A percentile compares a stretch with the other conserved stretches of the same genome.
phyloP scores from a whole-genome alignment of 2,329 filamentous ascomycete genomes.

The Venturiaceae sp. region DNA sequence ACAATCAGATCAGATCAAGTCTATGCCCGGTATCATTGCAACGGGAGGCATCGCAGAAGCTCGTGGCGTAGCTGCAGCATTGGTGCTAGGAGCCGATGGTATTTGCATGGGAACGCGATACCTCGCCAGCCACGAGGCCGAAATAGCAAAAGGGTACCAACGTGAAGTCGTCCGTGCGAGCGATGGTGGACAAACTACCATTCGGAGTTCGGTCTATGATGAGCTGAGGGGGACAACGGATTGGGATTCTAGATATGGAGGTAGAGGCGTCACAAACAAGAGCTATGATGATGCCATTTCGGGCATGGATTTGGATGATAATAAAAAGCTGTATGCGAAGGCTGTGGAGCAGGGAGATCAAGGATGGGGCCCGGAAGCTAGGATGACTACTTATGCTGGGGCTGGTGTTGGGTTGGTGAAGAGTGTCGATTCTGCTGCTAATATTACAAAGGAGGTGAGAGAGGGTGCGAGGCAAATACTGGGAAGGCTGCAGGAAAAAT shows the following conservation, averaged over 20 bases:
- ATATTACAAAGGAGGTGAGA: slow-evolving; percentile 42
- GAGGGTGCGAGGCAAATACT: slow-evolving; percentile 25
- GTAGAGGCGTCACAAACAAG: slow-evolving; percentile 46
- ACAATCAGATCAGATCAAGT: slow-evolving; percentile 17
- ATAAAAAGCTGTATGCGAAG: slow-evolving; percentile 34
- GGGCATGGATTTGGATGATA: slow-evolving; percentile 30
- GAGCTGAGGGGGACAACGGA: slow-evolving; percentile 43
- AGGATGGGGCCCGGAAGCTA: slow-evolving; percentile 41
- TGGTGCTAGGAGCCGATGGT: slow-evolving; percentile 43
- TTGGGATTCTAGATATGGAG: slow-evolving; percentile 50
- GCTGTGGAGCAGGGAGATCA: slow-evolving; percentile 35
- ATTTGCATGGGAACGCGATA: slow-evolving; percentile 56
- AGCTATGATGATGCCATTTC: slow-evolving; percentile 34
- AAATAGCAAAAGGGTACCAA: slow-evolving; percentile 36
- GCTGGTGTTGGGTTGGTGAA: slow-evolving; percentile 50
- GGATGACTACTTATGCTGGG: slow-evolving; percentile 54
- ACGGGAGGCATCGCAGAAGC: slow-evolving; percentile 52
- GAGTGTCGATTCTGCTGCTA: slow-evolving; percentile 36
- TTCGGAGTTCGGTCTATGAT: slow-evolving; percentile 42
- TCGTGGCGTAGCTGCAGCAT: slow-evolving; percentile 44
- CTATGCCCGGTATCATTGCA: slow-evolving; percentile 35
- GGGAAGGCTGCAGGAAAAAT: slow-evolving; percentile 10
- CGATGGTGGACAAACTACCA: slow-evolving; percentile 43
- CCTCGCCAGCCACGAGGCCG: slow-evolving; percentile 41
- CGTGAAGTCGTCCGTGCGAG: slow-evolving; percentile 33